Percentiles rank a stretch among this genome's conserved stretches.
Conservation (phyloP, 2,329 filamentous ascomycete species). For the Colletotrichum cordylinicola region DNA sequence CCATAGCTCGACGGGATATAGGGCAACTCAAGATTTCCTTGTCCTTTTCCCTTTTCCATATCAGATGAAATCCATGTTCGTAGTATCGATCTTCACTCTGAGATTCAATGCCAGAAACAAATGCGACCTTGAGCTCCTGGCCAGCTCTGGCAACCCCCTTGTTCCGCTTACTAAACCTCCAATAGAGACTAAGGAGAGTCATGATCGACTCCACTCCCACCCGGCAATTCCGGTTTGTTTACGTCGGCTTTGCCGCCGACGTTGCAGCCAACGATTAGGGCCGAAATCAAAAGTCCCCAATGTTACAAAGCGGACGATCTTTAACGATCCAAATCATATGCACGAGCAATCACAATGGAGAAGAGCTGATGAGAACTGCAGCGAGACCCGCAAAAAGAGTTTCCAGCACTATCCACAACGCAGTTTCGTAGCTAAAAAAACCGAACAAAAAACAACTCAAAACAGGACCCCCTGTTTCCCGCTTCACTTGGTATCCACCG, state of each 20-base stretch:
- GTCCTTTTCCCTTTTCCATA: neutral
- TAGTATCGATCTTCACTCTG: neutral
- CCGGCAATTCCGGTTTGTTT: constrained; percentile 10
- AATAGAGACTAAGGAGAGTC: neutral
- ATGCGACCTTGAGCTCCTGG: neutral
- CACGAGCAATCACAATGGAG: neutral
- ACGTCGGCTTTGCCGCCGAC: constrained; percentile 4
- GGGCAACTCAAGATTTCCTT: neutral
- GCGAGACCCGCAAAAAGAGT: neutral
- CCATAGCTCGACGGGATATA: neutral
- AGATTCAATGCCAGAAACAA: neutral
- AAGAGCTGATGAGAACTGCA: neutral
- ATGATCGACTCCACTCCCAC: neutral
- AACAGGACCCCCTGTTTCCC: neutral
- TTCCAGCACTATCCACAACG: neutral
- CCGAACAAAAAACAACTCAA: neutral
- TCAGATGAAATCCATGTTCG: neutral
- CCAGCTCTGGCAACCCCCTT: neutral
- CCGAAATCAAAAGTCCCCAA: neutral
- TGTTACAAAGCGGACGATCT: neutral
- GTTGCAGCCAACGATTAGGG: neutral
- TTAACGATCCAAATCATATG: neutral
- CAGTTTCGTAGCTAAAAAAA: neutral
- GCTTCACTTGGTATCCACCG: constrained; percentile 6
- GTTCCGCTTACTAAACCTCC: neutral